These are phyloP conservation scores for Eustoma russellianum DNA, from an alignment of 257 asterid species.

Conservation along the genomic window DNA sequence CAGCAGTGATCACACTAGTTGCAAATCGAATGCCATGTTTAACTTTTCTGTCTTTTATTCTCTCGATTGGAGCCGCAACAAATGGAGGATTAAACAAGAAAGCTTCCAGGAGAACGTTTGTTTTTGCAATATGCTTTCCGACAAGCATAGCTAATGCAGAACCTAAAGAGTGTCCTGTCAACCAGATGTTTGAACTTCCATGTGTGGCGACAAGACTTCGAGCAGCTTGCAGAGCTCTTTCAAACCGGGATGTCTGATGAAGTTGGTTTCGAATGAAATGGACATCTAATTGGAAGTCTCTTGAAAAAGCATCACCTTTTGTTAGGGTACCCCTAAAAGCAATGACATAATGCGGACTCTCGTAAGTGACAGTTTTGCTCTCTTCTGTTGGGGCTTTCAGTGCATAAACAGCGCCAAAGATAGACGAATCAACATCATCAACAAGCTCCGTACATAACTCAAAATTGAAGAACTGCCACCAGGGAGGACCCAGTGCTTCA, in stretches of 20 bases:
- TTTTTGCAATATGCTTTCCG: conserved; percentile 69
- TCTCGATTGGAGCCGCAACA: conserved; percentile 76
- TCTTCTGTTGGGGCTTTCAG: conserved; percentile 24
- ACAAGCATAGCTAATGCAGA: conserved; percentile 79
- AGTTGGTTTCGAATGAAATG: conserved; percentile 59
- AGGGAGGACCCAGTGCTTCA: conserved; percentile 75
- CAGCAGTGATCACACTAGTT: conserved; percentile 76
- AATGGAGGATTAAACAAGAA: conserved; percentile 83
- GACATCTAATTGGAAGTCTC: conserved; percentile 63
- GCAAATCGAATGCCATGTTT: conserved; percentile 71
- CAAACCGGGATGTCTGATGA: conserved; percentile 71
- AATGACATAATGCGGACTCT: conserved; percentile 45
- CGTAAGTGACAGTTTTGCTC: conserved; percentile 6
- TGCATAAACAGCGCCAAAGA: conserved; percentile 71
- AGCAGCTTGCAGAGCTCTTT: conserved; percentile 60
- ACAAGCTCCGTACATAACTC: conserved; percentile 43
- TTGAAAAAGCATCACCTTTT: conserved; percentile 61
- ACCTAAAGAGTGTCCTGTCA: conserved; percentile 88
- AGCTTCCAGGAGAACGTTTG: conserved; percentile 46
- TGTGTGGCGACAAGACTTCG: conserved; percentile 52
- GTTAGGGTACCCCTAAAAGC: conserved; percentile 84
- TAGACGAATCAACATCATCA: conserved; percentile 63
- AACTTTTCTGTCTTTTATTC: conserved; percentile 57
- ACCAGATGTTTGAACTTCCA: conserved; percentile 61
- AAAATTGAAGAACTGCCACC: conserved; percentile 73